Percentiles rank a stretch among this genome's conserved stretches.
Conservation (phyloP, 2,329 filamentous ascomycete species). For the Aspergillus amoenus region DNA sequence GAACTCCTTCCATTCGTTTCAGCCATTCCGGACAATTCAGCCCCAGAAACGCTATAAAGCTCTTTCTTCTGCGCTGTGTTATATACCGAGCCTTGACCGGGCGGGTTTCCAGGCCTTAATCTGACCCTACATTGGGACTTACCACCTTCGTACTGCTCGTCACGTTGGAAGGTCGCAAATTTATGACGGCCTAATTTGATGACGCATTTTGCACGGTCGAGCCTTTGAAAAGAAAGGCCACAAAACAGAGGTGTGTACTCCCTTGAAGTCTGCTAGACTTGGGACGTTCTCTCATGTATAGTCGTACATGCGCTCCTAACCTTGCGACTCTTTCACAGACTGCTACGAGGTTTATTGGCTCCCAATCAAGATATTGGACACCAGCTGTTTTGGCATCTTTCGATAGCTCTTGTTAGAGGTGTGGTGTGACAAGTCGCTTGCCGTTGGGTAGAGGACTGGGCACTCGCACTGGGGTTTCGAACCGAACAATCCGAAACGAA, state of each 20-base stretch:
- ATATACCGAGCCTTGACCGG: constrained; percentile 4
- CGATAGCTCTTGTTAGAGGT: background rate
- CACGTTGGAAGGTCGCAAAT: background rate
- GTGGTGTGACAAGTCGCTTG: background rate
- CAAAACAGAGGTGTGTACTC: background rate
- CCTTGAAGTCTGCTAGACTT: too few relatives aligned
- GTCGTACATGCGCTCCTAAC: background rate
- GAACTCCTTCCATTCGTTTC: constrained; percentile 5
- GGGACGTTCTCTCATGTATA: background rate
- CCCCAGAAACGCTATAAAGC: background rate
- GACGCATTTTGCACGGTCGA: background rate
- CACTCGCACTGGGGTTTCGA: background rate
- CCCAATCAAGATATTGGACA: background rate
- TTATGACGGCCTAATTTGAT: background rate
- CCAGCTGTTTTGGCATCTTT: background rate
- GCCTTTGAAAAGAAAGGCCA: background rate
- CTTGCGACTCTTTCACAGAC: background rate
- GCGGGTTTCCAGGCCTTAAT: background rate
- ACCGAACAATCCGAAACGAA: background rate
- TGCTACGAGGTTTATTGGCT: background rate
- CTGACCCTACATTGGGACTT: background rate
- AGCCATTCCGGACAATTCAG: background rate
- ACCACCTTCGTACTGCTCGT: background rate
- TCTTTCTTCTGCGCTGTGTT: constrained; percentile 1
- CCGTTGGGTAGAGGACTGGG: background rate